phyloP scores from a whole-genome alignment of 2,329 filamentous ascomycete genomes.

The Ophiostoma himal-ulmi region DNA sequence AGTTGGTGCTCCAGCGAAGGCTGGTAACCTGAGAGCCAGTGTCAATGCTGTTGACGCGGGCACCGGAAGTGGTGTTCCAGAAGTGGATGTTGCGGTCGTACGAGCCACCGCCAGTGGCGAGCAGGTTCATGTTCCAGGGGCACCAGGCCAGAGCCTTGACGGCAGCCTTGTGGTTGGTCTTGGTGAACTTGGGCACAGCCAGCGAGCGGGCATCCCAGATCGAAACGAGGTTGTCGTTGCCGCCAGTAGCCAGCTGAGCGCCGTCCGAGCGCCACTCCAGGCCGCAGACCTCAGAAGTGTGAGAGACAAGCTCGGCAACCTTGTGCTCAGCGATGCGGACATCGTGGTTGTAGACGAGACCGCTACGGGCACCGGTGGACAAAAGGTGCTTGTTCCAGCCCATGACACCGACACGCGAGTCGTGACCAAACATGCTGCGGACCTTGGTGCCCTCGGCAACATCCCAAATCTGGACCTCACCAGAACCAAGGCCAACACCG shows the following conservation, averaged over 20 bases:
- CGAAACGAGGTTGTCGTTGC: slow-evolving; percentile 97
- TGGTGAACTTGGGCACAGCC: slow-evolving; percentile 93
- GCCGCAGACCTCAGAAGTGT: slow-evolving; percentile 96
- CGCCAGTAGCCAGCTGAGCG: slow-evolving; percentile 91
- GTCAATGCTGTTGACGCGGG: slow-evolving; percentile 97
- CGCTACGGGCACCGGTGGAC: slow-evolving; percentile 89
- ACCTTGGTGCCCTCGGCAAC: slow-evolving; percentile 92
- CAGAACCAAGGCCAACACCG: slow-evolving; percentile 86
- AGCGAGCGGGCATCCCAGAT: slow-evolving; percentile 98
- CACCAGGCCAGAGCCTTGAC: slow-evolving; percentile 99
- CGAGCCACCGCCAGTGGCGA: slow-evolving; percentile 91
- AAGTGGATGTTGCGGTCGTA: slow-evolving; percentile 99
- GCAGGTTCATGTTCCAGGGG: slow-evolving; percentile 95
- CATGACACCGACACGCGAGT: slow-evolving; percentile 95
- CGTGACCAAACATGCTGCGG: slow-evolving; percentile 96
- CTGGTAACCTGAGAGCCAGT: slow-evolving; percentile 96
- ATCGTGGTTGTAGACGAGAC: slow-evolving; percentile 96
- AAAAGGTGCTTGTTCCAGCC: slow-evolving; percentile 98
- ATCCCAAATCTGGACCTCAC: slow-evolving; percentile 99
- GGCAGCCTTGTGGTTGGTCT: slow-evolving; percentile 98
- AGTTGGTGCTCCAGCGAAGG: slow-evolving; percentile 90
- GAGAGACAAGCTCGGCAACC: slow-evolving; percentile 90
- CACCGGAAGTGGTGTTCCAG: slow-evolving; percentile 98
- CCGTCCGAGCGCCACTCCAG: slow-evolving; percentile 97
- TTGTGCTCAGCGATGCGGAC: slow-evolving; percentile 98